Percentiles rank a stretch among this genome's conserved stretches.
phyloP scores from a whole-genome alignment of 352 stramenopile species.

The Pythium volutum region DNA sequence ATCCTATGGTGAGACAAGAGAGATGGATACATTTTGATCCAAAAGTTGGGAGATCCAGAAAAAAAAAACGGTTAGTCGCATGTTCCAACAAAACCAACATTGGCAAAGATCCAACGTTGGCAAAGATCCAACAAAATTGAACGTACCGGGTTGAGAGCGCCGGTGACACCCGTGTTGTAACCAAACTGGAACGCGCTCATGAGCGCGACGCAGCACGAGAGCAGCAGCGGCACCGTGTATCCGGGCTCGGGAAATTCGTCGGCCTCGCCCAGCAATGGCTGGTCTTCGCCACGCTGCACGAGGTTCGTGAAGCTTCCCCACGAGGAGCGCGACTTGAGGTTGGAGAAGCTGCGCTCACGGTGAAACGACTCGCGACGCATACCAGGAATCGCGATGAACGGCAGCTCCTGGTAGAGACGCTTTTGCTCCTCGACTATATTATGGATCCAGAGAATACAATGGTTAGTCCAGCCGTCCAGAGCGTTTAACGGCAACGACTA shows the following conservation, averaged over 20 bases:
- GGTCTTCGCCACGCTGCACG: conserved; percentile 59
- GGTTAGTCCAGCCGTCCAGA: conserved; percentile 15
- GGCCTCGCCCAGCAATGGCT: conserved; percentile 38
- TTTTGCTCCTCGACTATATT: conserved; percentile 41
- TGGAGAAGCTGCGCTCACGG: conserved; percentile 43
- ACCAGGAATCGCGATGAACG: conserved; percentile 42
- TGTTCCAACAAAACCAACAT: conserved; percentile 2
- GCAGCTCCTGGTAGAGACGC: conserved; percentile 42
- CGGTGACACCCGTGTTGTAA: conserved; percentile 47
- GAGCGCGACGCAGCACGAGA: conserved; percentile 44
- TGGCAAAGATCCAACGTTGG: conserved; percentile 3
- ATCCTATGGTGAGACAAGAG: conserved; percentile 16
- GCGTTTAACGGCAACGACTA: not conserved
- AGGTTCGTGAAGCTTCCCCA: conserved; percentile 47
- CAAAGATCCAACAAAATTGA: too few relatives aligned
- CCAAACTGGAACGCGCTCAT: conserved; percentile 41
- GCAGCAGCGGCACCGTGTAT: conserved; percentile 39
- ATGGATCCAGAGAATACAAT: not conserved
- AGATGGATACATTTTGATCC: conserved; percentile 17
- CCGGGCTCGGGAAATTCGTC: conserved; percentile 36
- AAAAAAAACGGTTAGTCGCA: conserved; percentile 12
- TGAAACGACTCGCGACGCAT: conserved; percentile 48
- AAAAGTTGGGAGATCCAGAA: conserved; percentile 4
- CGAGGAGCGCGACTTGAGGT: conserved; percentile 41
- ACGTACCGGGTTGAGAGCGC: conserved; percentile 33